A percentile compares a stretch with the other conserved stretches of the same genome.
phyloP scores from a whole-genome alignment of 2,329 filamentous ascomycete species.

The Ophiognomonia clavigignenti-juglandacearum region DNA sequence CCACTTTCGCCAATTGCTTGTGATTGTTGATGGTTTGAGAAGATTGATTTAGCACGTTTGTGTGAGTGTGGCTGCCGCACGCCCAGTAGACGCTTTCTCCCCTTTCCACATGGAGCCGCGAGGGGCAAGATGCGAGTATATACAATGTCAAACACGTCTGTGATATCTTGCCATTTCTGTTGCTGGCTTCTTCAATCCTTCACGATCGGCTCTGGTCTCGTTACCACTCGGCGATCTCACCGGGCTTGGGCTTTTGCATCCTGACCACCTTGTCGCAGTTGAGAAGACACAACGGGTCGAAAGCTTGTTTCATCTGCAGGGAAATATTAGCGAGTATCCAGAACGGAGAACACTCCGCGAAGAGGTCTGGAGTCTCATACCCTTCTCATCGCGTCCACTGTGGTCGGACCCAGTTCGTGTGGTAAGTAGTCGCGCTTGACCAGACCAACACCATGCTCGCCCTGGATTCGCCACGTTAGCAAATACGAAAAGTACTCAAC shows the following conservation, averaged over 20 bases:
- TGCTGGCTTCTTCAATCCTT: neutral
- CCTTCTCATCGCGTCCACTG: conserved; percentile 80
- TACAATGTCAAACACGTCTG: neutral
- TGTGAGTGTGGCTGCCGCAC: neutral
- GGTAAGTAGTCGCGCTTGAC: conserved; percentile 81
- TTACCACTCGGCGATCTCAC: conserved; percentile 42
- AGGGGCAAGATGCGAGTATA: neutral
- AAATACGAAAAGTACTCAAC: conserved; percentile 6
- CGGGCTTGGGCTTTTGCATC: conserved; percentile 49
- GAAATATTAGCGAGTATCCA: no score
- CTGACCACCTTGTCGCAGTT: conserved; percentile 68
- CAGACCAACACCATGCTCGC: conserved; percentile 78
- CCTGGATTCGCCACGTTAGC: conserved; percentile 33
- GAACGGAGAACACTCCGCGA: no score
- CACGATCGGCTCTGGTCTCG: neutral
- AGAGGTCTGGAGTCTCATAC: conserved; percentile 33
- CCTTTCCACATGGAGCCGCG: neutral
- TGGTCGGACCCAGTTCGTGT: conserved; percentile 69
- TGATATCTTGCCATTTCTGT: neutral
- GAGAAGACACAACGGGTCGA: conserved; percentile 68
- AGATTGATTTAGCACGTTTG: neutral
- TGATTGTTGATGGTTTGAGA: no score
- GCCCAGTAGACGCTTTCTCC: neutral
- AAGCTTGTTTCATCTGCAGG: conserved; percentile 71
- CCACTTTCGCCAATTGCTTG: no score